phyloP scores from a whole-genome alignment of 1,284 basidiomycete species.

The Mycosarcoma mackinlayi region DNA sequence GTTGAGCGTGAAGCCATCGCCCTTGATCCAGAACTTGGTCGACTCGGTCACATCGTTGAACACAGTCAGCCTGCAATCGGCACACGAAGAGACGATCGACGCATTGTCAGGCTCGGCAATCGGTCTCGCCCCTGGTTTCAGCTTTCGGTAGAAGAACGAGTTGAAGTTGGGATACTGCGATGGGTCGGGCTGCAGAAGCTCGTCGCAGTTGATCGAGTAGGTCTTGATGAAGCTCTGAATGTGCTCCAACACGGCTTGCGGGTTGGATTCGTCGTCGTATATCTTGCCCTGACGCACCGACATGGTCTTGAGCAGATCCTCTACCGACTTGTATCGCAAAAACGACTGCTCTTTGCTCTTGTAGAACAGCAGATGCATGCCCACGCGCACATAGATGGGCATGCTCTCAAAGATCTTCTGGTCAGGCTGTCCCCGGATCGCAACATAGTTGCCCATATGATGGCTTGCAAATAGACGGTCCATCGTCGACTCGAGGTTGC shows the following conservation, averaged over 20 bases:
- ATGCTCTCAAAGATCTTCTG: slow-evolving; percentile 70
- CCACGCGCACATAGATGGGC: slow-evolving; percentile 92
- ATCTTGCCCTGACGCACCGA: slow-evolving; percentile 53
- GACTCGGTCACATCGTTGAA: slow-evolving; percentile 87
- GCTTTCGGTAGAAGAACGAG: slow-evolving; percentile 91
- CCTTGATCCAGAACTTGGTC: slow-evolving; percentile 95
- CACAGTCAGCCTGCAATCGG: slow-evolving; percentile 93
- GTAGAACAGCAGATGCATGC: slow-evolving; percentile 92
- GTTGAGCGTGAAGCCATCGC: slow-evolving; percentile 86
- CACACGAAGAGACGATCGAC: slow-evolving; percentile 81
- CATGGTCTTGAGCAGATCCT: slow-evolving; percentile 73
- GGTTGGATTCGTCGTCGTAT: slow-evolving; percentile 86
- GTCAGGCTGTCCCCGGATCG: slow-evolving; percentile 48
- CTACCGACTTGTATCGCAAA: slow-evolving; percentile 88
- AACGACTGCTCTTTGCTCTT: slow-evolving; percentile 92
- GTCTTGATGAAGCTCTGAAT: slow-evolving; percentile 90
- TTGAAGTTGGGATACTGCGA: slow-evolving; percentile 83
- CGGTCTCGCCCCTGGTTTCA: slow-evolving; percentile 84
- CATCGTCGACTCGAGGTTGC: slow-evolving; percentile 30
- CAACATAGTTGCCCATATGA: slow-evolving; percentile 62
- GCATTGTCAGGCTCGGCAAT: slow-evolving; percentile 80
- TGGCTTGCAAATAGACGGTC: slow-evolving; percentile 52
- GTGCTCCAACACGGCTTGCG: slow-evolving; percentile 82
- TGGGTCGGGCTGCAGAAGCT: slow-evolving; percentile 76
- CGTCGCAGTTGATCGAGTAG: slow-evolving; percentile 83